A percentile compares a stretch with the other conserved stretches of the same genome.
phyloP scores from a whole-genome alignment of 2,329 filamentous ascomycete genomes.

The Cladosporium oxysporum region DNA sequence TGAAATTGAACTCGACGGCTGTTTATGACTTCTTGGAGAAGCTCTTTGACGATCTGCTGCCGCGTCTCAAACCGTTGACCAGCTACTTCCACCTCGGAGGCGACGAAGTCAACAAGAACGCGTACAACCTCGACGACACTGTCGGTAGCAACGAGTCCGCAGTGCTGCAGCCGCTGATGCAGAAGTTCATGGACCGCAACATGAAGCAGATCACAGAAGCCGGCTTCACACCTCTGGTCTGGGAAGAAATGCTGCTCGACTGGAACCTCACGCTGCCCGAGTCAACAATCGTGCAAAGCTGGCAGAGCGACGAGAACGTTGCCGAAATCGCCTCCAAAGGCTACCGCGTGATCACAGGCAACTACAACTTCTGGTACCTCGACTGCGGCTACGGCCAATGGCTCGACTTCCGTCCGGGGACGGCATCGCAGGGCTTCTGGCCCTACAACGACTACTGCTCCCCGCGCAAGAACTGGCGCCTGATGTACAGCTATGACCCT shows the following conservation, averaged over 20 bases:
- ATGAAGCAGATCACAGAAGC: conserved; percentile 64
- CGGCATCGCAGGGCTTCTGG: conserved; percentile 55
- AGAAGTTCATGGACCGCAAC: conserved; percentile 72
- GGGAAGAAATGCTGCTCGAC: conserved; percentile 81
- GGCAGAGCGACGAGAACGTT: conserved; percentile 67
- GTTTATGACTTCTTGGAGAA: conserved; percentile 72
- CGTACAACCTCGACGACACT: conserved; percentile 71
- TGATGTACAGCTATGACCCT: conserved; percentile 80
- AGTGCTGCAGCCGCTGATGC: conserved; percentile 73
- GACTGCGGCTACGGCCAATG: conserved; percentile 81
- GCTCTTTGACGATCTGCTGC: conserved; percentile 74
- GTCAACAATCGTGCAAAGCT: conserved; percentile 76
- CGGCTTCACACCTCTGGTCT: conserved; percentile 73
- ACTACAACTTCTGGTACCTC: conserved; percentile 74
- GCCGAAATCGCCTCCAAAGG: conserved; percentile 62
- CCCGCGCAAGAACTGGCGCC: conserved; percentile 77
- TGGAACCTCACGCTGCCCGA: conserved; percentile 74
- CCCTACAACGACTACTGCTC: conserved; percentile 81
- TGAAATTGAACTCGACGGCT: conserved; percentile 72
- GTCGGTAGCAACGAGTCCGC: conserved; percentile 65
- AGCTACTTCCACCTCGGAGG: conserved; percentile 84
- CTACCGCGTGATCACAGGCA: conserved; percentile 71
- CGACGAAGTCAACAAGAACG: conserved; percentile 79
- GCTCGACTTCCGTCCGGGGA: conserved; percentile 68
- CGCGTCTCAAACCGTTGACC: conserved; percentile 67